Conservation (phyloP, 2,329 filamentous ascomycete genomes). For the Aspergillus viridinutans region DNA sequence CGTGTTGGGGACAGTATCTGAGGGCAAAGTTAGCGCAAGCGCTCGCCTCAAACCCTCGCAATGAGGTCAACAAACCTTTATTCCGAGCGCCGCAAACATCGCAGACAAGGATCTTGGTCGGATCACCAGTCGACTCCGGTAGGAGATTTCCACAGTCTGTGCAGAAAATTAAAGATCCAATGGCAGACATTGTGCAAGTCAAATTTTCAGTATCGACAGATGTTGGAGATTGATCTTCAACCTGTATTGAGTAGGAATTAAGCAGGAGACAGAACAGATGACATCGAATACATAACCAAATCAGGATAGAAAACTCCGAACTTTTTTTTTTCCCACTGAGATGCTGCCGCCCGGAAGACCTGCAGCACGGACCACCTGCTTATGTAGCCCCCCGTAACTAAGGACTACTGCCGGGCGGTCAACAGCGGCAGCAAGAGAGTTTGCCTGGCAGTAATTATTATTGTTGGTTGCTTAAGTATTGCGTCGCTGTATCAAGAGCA, state of each 20-base stretch:
- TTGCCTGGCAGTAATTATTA: conserved; percentile 25
- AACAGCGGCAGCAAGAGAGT: conserved; percentile 20
- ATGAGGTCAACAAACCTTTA: conserved; percentile 55
- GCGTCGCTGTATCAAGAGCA: background rate
- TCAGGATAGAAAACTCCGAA: background rate
- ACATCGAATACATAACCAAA: too few species aligned
- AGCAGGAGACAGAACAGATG: background rate
- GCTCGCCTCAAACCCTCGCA: background rate
- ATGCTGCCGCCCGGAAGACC: background rate
- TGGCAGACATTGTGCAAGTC: conserved; percentile 61
- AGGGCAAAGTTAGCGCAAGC: conserved; percentile 16
- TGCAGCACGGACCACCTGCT: conserved; percentile 4
- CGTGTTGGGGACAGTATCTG: conserved; percentile 70
- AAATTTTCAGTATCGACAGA: background rate
- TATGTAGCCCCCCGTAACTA: conserved; percentile 9
- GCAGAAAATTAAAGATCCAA: conserved; percentile 90
- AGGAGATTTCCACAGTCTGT: conserved; percentile 87
- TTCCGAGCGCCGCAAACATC: conserved; percentile 82
- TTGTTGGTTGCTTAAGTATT: conserved; percentile 10
- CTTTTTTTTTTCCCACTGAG: background rate
- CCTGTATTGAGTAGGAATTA: background rate
- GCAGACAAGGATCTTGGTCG: conserved; percentile 73
- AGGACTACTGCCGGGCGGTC: conserved; percentile 22
- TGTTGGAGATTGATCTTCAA: background rate
- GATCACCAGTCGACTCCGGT: conserved; percentile 71